Conservation (phyloP, 129 eudicot species). For the Saussurea involucrata region DNA sequence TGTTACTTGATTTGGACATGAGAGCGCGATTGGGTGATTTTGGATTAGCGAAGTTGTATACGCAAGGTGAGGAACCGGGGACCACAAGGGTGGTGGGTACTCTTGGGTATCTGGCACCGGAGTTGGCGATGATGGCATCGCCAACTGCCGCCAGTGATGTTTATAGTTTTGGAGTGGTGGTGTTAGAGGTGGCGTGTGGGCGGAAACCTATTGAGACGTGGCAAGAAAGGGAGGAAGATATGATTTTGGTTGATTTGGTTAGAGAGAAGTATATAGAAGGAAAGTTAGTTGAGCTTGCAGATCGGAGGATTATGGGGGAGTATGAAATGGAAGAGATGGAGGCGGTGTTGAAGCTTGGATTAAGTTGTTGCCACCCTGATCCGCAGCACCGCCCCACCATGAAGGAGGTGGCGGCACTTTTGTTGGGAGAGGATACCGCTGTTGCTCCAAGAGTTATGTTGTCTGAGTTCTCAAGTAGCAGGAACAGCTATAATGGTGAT, state of each 20-base stretch:
- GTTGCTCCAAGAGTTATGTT: conserved; percentile 35
- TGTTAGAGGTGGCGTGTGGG: conserved; percentile 78
- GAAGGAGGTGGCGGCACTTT: conserved; percentile 54
- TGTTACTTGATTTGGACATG: conserved; percentile 66
- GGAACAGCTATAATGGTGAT: neutral
- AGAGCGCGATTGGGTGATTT: conserved; percentile 76
- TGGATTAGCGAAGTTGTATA: conserved; percentile 72
- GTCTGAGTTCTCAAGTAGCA: conserved; percentile 15
- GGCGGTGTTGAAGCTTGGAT: conserved; percentile 61
- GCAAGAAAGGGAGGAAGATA: conserved; percentile 56
- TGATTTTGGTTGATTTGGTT: conserved; percentile 68
- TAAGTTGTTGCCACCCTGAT: conserved; percentile 84
- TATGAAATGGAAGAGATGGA: conserved; percentile 66
- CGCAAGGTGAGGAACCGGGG: conserved; percentile 71
- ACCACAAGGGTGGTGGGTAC: conserved; percentile 84
- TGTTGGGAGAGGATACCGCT: conserved; percentile 49
- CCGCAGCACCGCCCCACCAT: conserved; percentile 63
- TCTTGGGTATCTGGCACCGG: conserved; percentile 78
- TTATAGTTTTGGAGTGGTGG: conserved; percentile 78
- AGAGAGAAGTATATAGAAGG: conserved; percentile 55
- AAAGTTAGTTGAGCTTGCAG: conserved; percentile 51
- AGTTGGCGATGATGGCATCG: conserved; percentile 58
- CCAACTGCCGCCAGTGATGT: conserved; percentile 75
- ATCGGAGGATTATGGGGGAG: conserved; percentile 65
- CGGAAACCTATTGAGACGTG: conserved; percentile 59